Conservation (phyloP, 768 basidiomycete genomes). For the Mrakia hoshinonis region DNA sequence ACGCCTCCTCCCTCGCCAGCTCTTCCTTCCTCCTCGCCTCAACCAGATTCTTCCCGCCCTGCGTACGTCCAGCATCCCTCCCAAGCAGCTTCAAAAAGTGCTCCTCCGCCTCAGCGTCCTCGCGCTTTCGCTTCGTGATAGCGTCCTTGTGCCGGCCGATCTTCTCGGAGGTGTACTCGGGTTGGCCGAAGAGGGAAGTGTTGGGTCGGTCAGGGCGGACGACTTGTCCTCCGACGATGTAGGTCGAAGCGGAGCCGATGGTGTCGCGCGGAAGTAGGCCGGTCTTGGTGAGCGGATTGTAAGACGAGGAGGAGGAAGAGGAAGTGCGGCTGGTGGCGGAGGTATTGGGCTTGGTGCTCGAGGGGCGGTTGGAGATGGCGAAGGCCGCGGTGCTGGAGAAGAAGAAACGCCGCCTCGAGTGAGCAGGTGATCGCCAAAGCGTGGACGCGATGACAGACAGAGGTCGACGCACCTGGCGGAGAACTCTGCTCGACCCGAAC, state of each 20-base stretch:
- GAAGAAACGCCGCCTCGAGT: neutral
- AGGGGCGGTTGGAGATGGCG: constrained; percentile 29
- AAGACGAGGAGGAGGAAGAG: constrained; percentile 11
- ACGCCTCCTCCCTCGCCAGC: constrained; percentile 22
- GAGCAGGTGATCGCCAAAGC: neutral
- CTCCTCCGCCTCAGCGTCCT: constrained; percentile 47
- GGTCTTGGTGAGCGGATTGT: constrained; percentile 33
- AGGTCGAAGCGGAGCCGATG: constrained; percentile 44
- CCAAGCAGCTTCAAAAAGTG: constrained; percentile 55
- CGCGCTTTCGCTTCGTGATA: constrained; percentile 56
- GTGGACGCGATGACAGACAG: neutral
- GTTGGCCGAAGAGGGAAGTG: constrained; percentile 32
- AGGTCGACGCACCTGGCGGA: constrained; percentile 55
- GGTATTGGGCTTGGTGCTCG: neutral
- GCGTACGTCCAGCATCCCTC: constrained; percentile 25
- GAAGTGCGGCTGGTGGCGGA: neutral
- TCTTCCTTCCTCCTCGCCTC: constrained; percentile 30
- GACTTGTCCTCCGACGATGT: constrained; percentile 66
- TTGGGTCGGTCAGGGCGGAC: constrained; percentile 43
- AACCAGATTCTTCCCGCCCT: constrained; percentile 27
- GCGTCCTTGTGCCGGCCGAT: constrained; percentile 74
- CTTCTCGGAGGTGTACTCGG: constrained; percentile 56
- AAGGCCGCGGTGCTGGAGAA: constrained; percentile 34
- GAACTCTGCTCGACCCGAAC: constrained; percentile 78
- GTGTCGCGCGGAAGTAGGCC: constrained; percentile 37